These are phyloP conservation scores for Drechslerella dactyloides DNA, from an alignment of 2,329 filamentous ascomycete genomes.

Conservation along the genomic window DNA sequence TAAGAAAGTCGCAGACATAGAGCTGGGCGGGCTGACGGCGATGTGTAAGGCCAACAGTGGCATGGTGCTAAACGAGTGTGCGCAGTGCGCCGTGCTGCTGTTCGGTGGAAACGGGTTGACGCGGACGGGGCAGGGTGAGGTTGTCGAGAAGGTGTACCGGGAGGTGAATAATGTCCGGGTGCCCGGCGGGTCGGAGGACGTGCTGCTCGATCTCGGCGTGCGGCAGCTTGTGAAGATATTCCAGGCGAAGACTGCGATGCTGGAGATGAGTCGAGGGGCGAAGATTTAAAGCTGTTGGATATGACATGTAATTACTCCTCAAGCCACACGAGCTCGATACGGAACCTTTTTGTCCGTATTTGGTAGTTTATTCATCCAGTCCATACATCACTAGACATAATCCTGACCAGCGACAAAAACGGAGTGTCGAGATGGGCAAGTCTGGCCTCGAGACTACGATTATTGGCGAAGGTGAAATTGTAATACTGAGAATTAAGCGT, in stretches of 20 bases:
- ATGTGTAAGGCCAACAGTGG: constrained; percentile 75
- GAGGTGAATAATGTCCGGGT: constrained; percentile 70
- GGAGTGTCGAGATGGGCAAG: too few species aligned
- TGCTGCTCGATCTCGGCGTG: constrained; percentile 73
- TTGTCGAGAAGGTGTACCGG: constrained; percentile 70
- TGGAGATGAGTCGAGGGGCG: constrained; percentile 59
- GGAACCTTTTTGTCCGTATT: too few species aligned
- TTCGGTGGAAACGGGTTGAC: constrained; percentile 79
- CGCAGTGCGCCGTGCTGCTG: constrained; percentile 71
- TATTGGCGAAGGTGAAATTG: background rate
- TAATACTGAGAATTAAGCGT: background rate
- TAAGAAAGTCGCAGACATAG: constrained; percentile 66
- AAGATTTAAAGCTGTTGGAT: too few species aligned
- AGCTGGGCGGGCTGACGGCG: constrained; percentile 74
- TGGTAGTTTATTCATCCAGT: too few species aligned
- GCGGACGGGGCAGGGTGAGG: constrained; percentile 71
- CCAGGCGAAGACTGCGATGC: constrained; percentile 64
- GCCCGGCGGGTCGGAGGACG: constrained; percentile 74
- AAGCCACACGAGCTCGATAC: too few species aligned
- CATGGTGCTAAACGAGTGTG: constrained; percentile 74
- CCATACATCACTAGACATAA: too few species aligned
- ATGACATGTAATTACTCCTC: too few species aligned
- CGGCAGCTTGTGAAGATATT: constrained; percentile 75
- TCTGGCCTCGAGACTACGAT: too few species aligned
- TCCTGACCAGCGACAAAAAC: too few species aligned